Base-by-base conservation (phyloP, 176 grass and related monocot species). In the Avena atlantica region DNA sequence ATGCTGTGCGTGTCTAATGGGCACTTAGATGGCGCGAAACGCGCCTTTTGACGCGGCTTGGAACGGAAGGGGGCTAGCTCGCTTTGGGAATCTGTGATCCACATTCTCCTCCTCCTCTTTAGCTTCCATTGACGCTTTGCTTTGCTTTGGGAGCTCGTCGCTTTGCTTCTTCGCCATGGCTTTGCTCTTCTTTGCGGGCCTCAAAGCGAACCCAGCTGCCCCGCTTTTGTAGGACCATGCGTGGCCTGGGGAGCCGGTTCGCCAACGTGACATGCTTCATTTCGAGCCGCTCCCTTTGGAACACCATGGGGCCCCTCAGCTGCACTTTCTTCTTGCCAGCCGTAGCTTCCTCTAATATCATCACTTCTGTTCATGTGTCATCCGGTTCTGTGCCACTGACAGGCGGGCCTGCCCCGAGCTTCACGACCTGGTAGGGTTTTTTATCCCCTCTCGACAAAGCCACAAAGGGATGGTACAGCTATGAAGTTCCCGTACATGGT, bases 141-240 rank as follows among this genome's bases (percentile, higher is more conserved):
- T 73, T 73, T 76, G 70, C 36, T 50, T 64, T 73, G 37, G 9
- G 61, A 29, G 60, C 51, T 7, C 40, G 47, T 63, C 8, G 47
- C 69, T 81, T 48, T 17, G 56, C 62, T 82, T 79, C 64, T 72
- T 77, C 78, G 60, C 31, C 13, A 24, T 87, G 25, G 77, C 85
- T 91, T 87, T 90, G 81, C 17, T 71, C 70, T 86, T 88, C 88
- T 87, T 91, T 92, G 88, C 12, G 88, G 86, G 88, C 78, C 78
- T 89, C 53, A 89, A 92, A 95, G 88, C 79, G 83, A 95, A 92
- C 90, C 70, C 31, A 48, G 70, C 85, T 90, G 93, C 93, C 79
- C 82, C 86, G 67, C 93, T 92, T 95, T 95, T 89, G 83, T 89
- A 84, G 93, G 93, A 92, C 90, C 91, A 86, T 40, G 88, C 88